Evolutionary conservation across 805 yeast genomes (phyloP), one percentile per base, ranked within the genome.

Genomic region (Kuraishia capsulata): DNA sequence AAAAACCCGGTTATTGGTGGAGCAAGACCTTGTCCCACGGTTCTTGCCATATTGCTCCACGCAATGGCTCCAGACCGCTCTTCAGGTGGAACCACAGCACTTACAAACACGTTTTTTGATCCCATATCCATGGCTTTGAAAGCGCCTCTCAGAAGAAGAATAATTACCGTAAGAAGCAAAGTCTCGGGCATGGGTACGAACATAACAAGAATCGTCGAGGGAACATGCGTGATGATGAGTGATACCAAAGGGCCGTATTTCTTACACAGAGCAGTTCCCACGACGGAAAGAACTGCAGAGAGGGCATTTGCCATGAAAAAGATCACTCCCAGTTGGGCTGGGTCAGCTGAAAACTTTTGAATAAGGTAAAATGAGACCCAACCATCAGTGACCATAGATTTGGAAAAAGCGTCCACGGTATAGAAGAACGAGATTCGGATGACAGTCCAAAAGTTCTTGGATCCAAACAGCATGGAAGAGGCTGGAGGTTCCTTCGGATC

Each of bases 61-160:
- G 65, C 66, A 40, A 69, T 57, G 1, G 66, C 69, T 1, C 67
- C 62, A 2, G 72, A 65, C 36, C 72, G 49, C 39, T 64, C 67
- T 24, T 53, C 47, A 20, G 64, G 64, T 4, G 63, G 53, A 4
- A 64, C 64, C 24, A 64, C 53, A 0, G 71, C 51, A 6, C 71
- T 67, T 18, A 68, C 53, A 42, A 69, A 67, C 4, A 69, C 71
- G 35, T 65, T 69, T 39, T 69, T 69, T 8, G 74, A 68, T 1
- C 73, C 70, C 21, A 63, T 56, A 43, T 69, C 76, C 73, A 69
- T 67, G 19, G 67, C 53, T 44, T 67, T 67, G 26, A 69, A 62
- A 2, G 58, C 46, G 1, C 69, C 60, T 47, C 73, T 54, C 11
- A 59, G 41, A 3, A 65, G 44, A 31, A 62, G 42, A 3, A 62